These are phyloP conservation scores for Panaeolus papilionaceus DNA, from an alignment of 768 basidiomycete species.

Conservation along the genomic window DNA sequence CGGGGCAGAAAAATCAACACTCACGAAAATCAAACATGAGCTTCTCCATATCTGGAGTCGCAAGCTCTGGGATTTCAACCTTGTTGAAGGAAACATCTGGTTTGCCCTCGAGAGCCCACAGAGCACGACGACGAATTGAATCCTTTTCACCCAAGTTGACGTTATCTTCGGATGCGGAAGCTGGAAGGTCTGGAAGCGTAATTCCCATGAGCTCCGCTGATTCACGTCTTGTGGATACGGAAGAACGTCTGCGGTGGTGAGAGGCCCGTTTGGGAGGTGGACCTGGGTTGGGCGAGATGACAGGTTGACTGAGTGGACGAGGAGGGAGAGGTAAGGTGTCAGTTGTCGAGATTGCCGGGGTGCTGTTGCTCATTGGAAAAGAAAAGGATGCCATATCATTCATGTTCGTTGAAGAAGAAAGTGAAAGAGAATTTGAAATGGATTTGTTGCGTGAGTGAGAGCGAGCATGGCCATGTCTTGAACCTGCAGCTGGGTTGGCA, in stretches of 20 bases:
- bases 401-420: constrained; percentile 43
- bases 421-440: constrained; percentile 47
- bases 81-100: constrained; percentile 71
- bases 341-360: constrained; percentile 23
- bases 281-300: constrained; percentile 26
- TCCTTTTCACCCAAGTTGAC: constrained; percentile 75
- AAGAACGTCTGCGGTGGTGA: constrained; percentile 85
- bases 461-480: constrained; percentile 60
- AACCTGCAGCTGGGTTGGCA: constrained; percentile 34
- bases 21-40: constrained; percentile 70
- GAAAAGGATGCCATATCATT: constrained; percentile 37
- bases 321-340: constrained; percentile 20
- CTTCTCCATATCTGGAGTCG: constrained; percentile 61
- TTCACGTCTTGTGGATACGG: constrained; percentile 88
- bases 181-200: constrained; percentile 68
- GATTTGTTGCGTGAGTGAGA: constrained; percentile 78
- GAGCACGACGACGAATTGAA: constrained; percentile 80
- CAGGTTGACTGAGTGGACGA: constrained; percentile 18
- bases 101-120: constrained; percentile 89
- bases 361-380: constrained; percentile 29
- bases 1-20: constrained; percentile 35
- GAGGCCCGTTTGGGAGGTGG: constrained; percentile 69
- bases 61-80: constrained; percentile 85
- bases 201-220: constrained; percentile 93
- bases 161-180: constrained; percentile 68